Percentiles rank a stretch among this genome's conserved stretches.
Conservation (phyloP, 148 eudicot species). For the Heliosperma pusillum region DNA sequence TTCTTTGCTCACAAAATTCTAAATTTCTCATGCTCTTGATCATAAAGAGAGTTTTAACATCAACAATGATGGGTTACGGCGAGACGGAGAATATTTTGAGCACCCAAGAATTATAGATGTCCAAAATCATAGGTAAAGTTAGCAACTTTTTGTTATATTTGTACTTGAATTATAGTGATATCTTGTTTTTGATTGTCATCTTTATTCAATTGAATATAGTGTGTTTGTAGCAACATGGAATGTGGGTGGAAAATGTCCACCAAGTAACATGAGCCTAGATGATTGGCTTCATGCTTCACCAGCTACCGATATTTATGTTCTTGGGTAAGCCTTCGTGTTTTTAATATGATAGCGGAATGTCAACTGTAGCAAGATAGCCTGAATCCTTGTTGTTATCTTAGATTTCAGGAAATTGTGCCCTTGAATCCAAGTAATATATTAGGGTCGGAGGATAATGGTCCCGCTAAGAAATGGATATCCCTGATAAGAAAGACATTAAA, state of each 20-base stretch:
- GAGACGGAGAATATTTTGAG: conserved; percentile 58
- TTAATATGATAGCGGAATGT: not conserved
- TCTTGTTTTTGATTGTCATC: not conserved
- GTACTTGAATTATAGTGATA: not conserved
- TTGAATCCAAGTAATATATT: conserved; percentile 88
- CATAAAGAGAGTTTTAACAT: conserved; percentile 59
- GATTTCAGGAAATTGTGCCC: conserved; percentile 96
- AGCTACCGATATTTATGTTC: conserved; percentile 95
- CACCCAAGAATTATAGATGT: conserved; percentile 92
- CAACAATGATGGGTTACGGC: conserved; percentile 46
- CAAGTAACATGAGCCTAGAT: conserved; percentile 73
- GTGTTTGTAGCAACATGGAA: conserved; percentile 97
- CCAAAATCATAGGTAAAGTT: conserved; percentile 76
- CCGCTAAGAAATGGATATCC: conserved; percentile 81
- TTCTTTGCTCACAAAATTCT: not conserved
- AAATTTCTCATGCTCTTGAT: conserved; percentile 5
- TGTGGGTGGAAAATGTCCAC: conserved; percentile 88
- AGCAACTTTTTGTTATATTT: not conserved
- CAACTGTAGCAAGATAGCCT: not conserved
- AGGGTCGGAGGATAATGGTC: conserved; percentile 90
- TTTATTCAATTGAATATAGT: conserved; percentile 37
- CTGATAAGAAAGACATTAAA: conserved; percentile 71
- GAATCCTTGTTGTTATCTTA: conserved; percentile 28
- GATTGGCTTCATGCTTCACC: conserved; percentile 93
- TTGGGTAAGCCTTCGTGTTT: conserved; percentile 52